Conservation (phyloP, 1,139 yeast genomes). For the Casaregolazyma suthepensis region DNA sequence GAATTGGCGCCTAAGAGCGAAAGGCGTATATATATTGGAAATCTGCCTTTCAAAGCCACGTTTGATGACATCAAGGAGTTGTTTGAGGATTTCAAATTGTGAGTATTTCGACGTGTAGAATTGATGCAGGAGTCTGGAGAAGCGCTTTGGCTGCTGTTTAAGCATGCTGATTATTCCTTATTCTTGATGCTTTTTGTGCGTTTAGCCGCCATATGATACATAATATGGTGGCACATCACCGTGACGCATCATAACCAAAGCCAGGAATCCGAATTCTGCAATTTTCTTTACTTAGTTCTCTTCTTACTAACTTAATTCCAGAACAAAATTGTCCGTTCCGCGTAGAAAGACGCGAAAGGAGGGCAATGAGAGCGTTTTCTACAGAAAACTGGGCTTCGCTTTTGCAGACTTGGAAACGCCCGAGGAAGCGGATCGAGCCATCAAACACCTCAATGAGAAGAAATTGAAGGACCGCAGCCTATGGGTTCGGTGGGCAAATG, state of each 20-base stretch:
- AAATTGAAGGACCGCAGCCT: slow-evolving; percentile 44
- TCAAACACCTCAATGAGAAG: slow-evolving; percentile 43
- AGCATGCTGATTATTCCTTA: neutral
- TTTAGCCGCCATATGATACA: neutral
- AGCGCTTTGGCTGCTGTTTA: neutral
- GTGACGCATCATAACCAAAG: neutral
- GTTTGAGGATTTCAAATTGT: slow-evolving; percentile 30
- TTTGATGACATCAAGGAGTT: slow-evolving; percentile 25
- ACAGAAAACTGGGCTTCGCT: slow-evolving; percentile 52
- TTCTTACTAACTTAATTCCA: neutral
- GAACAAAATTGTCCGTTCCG: slow-evolving; percentile 4
- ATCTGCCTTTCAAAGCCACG: slow-evolving; percentile 28
- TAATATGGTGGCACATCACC: neutral
- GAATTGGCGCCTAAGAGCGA: slow-evolving; percentile 4
- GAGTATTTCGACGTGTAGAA: slow-evolving; percentile 15
- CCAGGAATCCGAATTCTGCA: neutral
- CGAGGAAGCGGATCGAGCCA: slow-evolving; percentile 45
- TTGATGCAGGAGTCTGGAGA: neutral
- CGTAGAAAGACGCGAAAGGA: neutral
- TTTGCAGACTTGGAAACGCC: slow-evolving; percentile 53
- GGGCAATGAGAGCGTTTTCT: slow-evolving; percentile 15
- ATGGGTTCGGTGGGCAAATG: slow-evolving; percentile 44
- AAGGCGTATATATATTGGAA: slow-evolving; percentile 29
- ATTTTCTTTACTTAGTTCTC: neutral
- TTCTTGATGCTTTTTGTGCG: neutral